Base-by-base conservation (phyloP, 441 rosid genomes). In the Corymbia citriodora region DNA sequence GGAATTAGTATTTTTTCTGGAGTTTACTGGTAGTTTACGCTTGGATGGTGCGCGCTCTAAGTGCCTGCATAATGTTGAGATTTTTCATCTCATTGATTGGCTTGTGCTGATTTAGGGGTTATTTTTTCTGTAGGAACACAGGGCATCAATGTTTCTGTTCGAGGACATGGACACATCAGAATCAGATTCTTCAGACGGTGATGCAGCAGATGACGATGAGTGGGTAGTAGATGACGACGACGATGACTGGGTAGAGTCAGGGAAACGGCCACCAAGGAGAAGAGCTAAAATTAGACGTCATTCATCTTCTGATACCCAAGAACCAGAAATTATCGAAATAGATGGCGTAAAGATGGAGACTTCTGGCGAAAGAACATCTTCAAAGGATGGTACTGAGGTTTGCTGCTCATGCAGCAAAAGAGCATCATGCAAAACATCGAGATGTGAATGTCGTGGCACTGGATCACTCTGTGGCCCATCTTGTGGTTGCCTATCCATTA, bases 141-240 rank as follows among this genome's bases (percentile, higher is more conserved):
- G 98, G 63, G 94, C 91, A 89, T 96, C 99, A 1, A 85, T 93
- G 14, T 90, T 94, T 36, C 85, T 93, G 72, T 31, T 93, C 59
- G 99, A 97, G 91, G 99, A 98, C 93, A 98, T 98, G 99, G 99
- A 98, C 88, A 97, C 93, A 82, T 96, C 99, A 25, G 97, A 95
- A 7, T 96, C 99, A 16, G 99, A 97, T 70, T 93, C 92, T 91
- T 95, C 99, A 40, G 96, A 94, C 55, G 90, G 52, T 89, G 96
- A 94, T 89, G 87, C 87, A 82, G 92, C 90, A 86, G 93, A 93
- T 89, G 96, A 92, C 36, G 95, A 54, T 8, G 90, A 97, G 12
- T 96, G 96, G 97, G 95, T 92, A 53, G 89, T 27, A 87, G 88
- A 87, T 33, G 65, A 87, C 7, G 68, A 93, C 72, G 96, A 93